Conservation (phyloP, 2,329 filamentous ascomycete genomes). For the Fusarium temperatum region DNA sequence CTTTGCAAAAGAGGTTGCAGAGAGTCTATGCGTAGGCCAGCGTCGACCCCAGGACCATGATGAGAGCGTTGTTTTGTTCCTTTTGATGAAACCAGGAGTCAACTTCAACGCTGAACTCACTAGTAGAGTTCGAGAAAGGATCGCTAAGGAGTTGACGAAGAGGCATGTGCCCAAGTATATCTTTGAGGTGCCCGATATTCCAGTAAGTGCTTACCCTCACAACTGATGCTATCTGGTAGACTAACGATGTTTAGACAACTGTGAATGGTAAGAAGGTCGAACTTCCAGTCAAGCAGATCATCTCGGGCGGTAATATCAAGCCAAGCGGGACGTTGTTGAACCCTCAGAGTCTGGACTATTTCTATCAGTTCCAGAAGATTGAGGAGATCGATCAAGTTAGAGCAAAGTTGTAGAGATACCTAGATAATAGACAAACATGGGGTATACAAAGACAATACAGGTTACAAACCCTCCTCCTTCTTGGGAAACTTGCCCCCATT, state of each 20-base stretch:
- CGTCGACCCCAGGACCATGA: slow-evolving; percentile 66
- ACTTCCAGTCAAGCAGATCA: slow-evolving; percentile 84
- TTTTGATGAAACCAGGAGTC: slow-evolving; percentile 65
- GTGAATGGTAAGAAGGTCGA: slow-evolving; percentile 90
- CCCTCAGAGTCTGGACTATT: slow-evolving; percentile 78
- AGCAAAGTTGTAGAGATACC: slow-evolving; percentile 46
- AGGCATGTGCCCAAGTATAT: slow-evolving; percentile 81
- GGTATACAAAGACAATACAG: background rate
- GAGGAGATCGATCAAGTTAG: slow-evolving; percentile 43
- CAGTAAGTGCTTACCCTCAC: slow-evolving; percentile 60
- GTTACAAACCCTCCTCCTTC: slow-evolving; percentile 24
- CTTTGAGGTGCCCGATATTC: slow-evolving; percentile 83
- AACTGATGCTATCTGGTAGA: background rate
- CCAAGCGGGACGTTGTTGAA: slow-evolving; percentile 81
- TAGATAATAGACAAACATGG: background rate
- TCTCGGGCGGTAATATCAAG: slow-evolving; percentile 77
- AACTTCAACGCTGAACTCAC: slow-evolving; percentile 65
- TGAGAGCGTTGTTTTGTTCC: slow-evolving; percentile 64
- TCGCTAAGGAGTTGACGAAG: slow-evolving; percentile 72
- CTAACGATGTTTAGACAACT: slow-evolving; percentile 65
- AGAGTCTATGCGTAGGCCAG: slow-evolving; percentile 85
- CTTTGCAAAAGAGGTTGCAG: slow-evolving; percentile 70
- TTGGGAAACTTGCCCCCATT: slow-evolving; percentile 53
- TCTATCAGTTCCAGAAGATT: slow-evolving; percentile 72
- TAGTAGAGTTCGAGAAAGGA: slow-evolving; percentile 68